Percentiles rank a stretch among this genome's conserved stretches.
Conservation (phyloP, 192 early-diverging fungal species). For the Geosiphon pyriformis region DNA sequence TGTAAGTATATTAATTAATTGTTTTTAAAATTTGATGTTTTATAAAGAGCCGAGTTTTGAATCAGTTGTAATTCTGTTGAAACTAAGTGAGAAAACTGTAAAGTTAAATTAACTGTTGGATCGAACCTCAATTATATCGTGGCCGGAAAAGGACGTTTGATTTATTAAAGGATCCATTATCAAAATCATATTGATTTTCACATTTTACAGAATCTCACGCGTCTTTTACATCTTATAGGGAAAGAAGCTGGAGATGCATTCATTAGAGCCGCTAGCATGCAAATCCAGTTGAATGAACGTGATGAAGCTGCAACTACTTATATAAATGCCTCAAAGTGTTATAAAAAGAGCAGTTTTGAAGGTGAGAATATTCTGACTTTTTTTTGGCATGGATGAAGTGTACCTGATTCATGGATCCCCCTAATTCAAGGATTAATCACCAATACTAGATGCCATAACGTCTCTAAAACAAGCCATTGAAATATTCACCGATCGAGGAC, state of each 20-base stretch:
- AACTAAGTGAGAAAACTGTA: no score
- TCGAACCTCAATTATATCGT: no score
- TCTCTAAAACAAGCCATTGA: slow-evolving; percentile 72
- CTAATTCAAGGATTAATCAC: no score
- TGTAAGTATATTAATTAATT: slow-evolving; percentile 57
- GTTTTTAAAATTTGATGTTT: neutral
- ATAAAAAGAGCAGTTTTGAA: slow-evolving; percentile 77
- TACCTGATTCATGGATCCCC: no score
- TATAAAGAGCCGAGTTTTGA: neutral
- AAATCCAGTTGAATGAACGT: slow-evolving; percentile 66
- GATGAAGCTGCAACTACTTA: slow-evolving; percentile 84
- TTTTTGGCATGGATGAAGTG: no score
- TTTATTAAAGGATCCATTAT: no score
- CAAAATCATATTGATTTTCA: no score
- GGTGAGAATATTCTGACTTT: slow-evolving; percentile 50
- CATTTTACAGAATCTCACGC: no score
- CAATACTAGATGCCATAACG: slow-evolving; percentile 65
- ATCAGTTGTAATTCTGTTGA: no score
- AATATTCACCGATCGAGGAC: slow-evolving; percentile 78
- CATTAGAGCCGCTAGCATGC: slow-evolving; percentile 75
- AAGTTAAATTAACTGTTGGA: no score
- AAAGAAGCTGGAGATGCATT: slow-evolving; percentile 94
- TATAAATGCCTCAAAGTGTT: slow-evolving; percentile 85
- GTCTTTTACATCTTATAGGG: slow-evolving; percentile 51
- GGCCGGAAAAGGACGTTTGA: no score